Conservation (phyloP, 441 rosid species). For the Populus hybrid region DNA sequence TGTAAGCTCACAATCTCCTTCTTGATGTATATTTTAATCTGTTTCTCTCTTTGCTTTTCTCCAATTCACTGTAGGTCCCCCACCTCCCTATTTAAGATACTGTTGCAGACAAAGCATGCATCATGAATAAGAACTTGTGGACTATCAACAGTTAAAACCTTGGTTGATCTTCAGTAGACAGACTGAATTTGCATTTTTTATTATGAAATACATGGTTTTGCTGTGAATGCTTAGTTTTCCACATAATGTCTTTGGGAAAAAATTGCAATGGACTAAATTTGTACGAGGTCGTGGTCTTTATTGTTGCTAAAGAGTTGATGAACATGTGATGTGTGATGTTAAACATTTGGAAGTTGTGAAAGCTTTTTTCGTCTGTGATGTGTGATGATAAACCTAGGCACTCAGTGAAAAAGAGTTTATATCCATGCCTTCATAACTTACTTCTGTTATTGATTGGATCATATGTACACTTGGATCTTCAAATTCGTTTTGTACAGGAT, state of each 20-base stretch:
- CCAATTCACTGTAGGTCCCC: neutral
- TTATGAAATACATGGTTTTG: neutral
- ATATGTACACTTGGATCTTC: neutral
- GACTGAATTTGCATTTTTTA: neutral
- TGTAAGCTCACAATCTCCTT: constrained; percentile 40
- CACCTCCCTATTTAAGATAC: neutral
- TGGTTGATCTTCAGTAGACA: neutral
- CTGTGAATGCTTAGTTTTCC: neutral
- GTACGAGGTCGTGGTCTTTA: neutral
- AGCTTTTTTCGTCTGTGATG: neutral
- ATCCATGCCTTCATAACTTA: neutral
- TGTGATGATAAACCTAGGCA: neutral
- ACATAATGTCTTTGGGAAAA: neutral
- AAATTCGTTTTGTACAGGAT: constrained; percentile 38
- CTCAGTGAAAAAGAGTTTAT: neutral
- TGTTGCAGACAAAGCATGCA: too few relatives aligned
- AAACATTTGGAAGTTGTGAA: neutral
- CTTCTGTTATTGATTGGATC: neutral
- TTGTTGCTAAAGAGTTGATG: neutral
- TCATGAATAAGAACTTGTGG: neutral
- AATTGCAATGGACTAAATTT: neutral
- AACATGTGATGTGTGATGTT: neutral
- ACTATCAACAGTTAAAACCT: neutral
- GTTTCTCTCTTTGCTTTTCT: neutral
- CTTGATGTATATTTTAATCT: neutral